A percentile compares a stretch with the other conserved stretches of the same genome.
phyloP scores from a whole-genome alignment of 2,329 filamentous ascomycete species.

The Chaetomiaceae sp. region DNA sequence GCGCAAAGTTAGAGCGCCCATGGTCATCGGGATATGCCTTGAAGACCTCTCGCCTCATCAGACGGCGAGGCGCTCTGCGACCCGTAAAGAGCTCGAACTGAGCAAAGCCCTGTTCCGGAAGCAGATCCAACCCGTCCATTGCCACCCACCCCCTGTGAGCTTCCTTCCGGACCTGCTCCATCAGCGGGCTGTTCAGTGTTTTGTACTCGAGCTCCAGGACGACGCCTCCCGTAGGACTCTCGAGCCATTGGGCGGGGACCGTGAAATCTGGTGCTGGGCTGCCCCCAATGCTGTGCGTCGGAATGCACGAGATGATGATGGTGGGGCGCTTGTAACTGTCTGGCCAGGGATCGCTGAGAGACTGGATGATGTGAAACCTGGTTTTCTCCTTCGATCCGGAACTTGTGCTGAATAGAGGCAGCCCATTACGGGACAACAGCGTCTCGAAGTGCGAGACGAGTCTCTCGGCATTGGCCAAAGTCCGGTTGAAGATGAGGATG shows the following conservation, averaged over 20 bases:
- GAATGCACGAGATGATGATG: slow-evolving; percentile 72
- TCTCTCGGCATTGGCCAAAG: slow-evolving; percentile 59
- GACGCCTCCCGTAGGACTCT: slow-evolving; percentile 69
- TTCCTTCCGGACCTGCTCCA: slow-evolving; percentile 60
- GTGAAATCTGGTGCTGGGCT: slow-evolving; percentile 65
- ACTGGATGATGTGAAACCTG: slow-evolving; percentile 55
- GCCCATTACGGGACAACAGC: slow-evolving; percentile 41
- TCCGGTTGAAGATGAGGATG: slow-evolving; percentile 72
- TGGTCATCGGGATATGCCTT: slow-evolving; percentile 41
- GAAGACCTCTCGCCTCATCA: slow-evolving; percentile 66
- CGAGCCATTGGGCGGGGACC: slow-evolving; percentile 65
- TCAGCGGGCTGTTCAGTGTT: slow-evolving; percentile 65
- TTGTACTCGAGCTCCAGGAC: slow-evolving; percentile 73
- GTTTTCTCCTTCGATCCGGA: slow-evolving; percentile 38
- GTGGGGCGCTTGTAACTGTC: slow-evolving; percentile 59
- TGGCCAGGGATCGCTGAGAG: slow-evolving; percentile 61
- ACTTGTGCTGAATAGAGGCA: slow-evolving; percentile 41
- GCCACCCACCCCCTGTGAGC: slow-evolving; percentile 65
- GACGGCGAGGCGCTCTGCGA: slow-evolving; percentile 59
- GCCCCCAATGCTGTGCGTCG: slow-evolving; percentile 62
- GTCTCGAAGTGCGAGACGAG: slow-evolving; percentile 67
- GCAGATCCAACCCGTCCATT: slow-evolving; percentile 69
- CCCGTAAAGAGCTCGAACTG: slow-evolving; percentile 81
- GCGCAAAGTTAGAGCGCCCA: slow-evolving; percentile 37
- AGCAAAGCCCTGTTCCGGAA: slow-evolving; percentile 75